Percentiles rank a stretch among this genome's conserved stretches.
These are phyloP conservation scores for Lentinula sp. DNA, from an alignment of 768 basidiomycete genomes.

Conservation along the genomic window DNA sequence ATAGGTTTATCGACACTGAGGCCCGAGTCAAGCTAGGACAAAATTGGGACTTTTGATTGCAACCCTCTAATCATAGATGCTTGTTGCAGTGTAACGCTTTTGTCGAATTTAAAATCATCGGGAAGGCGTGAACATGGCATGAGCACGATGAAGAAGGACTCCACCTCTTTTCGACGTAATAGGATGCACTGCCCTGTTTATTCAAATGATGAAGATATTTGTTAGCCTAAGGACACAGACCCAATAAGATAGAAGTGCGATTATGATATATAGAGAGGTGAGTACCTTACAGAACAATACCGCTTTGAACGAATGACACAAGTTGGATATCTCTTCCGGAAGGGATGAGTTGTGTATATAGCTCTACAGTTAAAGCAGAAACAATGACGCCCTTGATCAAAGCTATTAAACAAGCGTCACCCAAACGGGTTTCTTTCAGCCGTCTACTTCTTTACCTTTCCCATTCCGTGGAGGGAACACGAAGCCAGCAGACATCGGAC, in stretches of 20 bases:
- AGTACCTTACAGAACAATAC: neutral
- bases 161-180: too few species aligned
- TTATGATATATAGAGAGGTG: neutral
- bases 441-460: neutral
- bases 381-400: neutral
- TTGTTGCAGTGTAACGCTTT: neutral
- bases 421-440: neutral
- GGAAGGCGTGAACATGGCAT: too few species aligned
- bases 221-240: neutral
- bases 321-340: conserved; percentile 1
- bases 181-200: too few species aligned
- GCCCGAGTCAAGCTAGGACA: too few species aligned
- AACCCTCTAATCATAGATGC: too few species aligned
- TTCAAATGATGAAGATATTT: too few species aligned
- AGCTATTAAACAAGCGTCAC: neutral
- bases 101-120: too few species aligned
- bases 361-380: neutral
- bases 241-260: neutral
- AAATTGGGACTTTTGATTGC: too few species aligned
- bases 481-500: conserved; percentile 5
- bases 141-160: too few species aligned
- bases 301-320: neutral
- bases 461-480: conserved; percentile 2
- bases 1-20: too few species aligned
- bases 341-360: neutral